Evolutionary conservation across 2,329 filamentous ascomycete genomes (phyloP).

Genomic region (Colletotrichum tropicicola): DNA sequence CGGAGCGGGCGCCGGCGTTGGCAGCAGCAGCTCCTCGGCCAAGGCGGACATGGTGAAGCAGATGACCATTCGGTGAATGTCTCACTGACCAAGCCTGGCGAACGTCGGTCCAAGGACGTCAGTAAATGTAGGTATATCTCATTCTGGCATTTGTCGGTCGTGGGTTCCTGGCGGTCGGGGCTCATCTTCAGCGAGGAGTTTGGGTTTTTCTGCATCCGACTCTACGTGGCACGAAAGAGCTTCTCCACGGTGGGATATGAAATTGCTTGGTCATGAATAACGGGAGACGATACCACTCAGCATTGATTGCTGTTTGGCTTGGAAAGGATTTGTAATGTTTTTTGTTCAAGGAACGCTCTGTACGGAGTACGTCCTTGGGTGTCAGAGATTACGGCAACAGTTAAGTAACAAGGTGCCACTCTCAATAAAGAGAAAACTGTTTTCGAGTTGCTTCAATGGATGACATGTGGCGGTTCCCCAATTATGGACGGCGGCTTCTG

Average conservation of each 20-base stretch:
- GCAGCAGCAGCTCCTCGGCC: constrained; percentile 73
- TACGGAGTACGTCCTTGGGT: background rate
- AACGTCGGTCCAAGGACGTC: constrained; percentile 33
- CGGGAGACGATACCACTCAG: constrained; percentile 22
- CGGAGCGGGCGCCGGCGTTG: constrained; percentile 74
- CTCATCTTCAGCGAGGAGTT: constrained; percentile 61
- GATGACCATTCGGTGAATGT: constrained; percentile 85
- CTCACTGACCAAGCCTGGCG: constrained; percentile 23
- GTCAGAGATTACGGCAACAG: background rate
- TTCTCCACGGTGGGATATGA: constrained; percentile 47
- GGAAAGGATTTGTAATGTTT: background rate
- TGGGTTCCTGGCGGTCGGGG: constrained; percentile 40
- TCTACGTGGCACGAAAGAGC: constrained; percentile 60
- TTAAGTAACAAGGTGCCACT: constrained; percentile 4
- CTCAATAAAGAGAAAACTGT: background rate
- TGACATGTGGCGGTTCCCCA: too few relatives aligned
- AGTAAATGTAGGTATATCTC: constrained; percentile 58
- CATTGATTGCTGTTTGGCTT: background rate
- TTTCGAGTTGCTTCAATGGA: too few relatives aligned
- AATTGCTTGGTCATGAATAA: constrained; percentile 31
- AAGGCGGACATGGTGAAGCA: constrained; percentile 92
- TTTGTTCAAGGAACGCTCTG: constrained; percentile 5
- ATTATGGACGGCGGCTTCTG: too few relatives aligned
- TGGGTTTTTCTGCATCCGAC: constrained; percentile 50
- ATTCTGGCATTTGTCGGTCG: constrained; percentile 51